A percentile compares a stretch with the other conserved stretches of the same genome.
These are phyloP conservation scores for Pinus tabuliformis DNA, from an alignment of 75 land plant species.

Conservation along the genomic window DNA sequence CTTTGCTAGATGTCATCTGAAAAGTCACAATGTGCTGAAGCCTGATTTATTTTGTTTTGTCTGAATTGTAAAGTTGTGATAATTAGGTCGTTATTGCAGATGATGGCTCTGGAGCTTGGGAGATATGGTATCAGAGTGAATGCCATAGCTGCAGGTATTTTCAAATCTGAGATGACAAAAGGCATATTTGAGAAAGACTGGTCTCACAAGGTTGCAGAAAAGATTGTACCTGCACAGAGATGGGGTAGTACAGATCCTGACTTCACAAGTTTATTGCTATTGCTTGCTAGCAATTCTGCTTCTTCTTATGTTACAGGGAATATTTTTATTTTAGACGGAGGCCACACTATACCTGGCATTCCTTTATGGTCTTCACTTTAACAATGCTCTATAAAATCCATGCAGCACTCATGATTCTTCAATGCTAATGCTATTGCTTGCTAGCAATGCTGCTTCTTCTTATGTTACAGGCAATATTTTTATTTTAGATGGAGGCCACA, in stretches of 20 bases:
- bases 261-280: slow-evolving; percentile 43
- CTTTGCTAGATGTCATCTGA: neutral
- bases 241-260: slow-evolving; percentile 49
- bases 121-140: slow-evolving; percentile 47
- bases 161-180: slow-evolving; percentile 57
- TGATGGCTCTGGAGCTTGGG: slow-evolving; percentile 58
- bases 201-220: slow-evolving; percentile 29
- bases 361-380: slow-evolving; percentile 56
- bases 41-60: neutral
- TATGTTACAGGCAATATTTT: slow-evolving; percentile 54
- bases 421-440: slow-evolving; percentile 28
- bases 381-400: neutral
- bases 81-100: slow-evolving; percentile 17
- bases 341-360: slow-evolving; percentile 42
- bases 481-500: slow-evolving; percentile 57
- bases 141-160: slow-evolving; percentile 53
- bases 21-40: neutral
- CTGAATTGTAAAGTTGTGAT: neutral
- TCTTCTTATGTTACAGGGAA: slow-evolving; percentile 53
- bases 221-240: slow-evolving; percentile 32
- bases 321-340: slow-evolving; percentile 58
- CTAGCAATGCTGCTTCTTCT: slow-evolving; percentile 27
- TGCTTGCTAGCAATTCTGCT: slow-evolving; percentile 32
- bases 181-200: slow-evolving; percentile 44
- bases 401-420: neutral